phyloP scores from a whole-genome alignment of 1,284 basidiomycete genomes.

The Rugosomyces carneus region DNA sequence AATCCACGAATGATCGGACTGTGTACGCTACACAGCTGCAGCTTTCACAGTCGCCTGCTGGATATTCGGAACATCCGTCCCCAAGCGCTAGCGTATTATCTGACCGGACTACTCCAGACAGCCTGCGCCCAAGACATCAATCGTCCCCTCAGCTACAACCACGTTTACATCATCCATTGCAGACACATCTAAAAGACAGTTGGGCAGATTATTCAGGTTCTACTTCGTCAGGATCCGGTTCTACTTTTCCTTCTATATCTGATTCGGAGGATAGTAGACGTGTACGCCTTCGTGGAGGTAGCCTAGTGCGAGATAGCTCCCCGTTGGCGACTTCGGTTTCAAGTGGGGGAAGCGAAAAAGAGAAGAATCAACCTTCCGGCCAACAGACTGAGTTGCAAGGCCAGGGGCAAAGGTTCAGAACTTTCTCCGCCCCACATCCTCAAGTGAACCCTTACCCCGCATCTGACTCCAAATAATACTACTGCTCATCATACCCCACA shows the following conservation, averaged over 20 bases:
- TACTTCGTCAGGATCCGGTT: slow-evolving; percentile 6
- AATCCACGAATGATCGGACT: background rate
- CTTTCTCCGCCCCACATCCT: slow-evolving; percentile 14
- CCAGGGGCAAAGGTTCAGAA: slow-evolving; percentile 9
- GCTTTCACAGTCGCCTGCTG: background rate
- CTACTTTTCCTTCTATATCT: slow-evolving; percentile 5
- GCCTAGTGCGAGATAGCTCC: slow-evolving; percentile 17
- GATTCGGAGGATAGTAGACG: slow-evolving; percentile 4
- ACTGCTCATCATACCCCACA: slow-evolving; percentile 4
- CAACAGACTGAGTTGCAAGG: background rate
- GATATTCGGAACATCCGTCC: background rate
- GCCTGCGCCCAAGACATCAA: background rate
- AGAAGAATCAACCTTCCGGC: background rate
- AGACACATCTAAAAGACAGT: background rate
- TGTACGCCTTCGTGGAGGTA: background rate
- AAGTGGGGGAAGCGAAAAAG: slow-evolving; percentile 14
- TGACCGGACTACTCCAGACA: background rate
- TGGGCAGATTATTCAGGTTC: slow-evolving; percentile 1
- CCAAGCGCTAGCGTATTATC: background rate
- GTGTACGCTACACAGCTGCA: background rate
- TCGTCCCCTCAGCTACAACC: background rate
- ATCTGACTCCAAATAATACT: background rate
- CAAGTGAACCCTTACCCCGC: background rate
- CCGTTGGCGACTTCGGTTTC: slow-evolving; percentile 29
- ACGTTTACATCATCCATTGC: background rate